A percentile compares a stretch with the other conserved stretches of the same genome.
phyloP scores from a whole-genome alignment of 1,139 yeast genomes.

The Blastobotrys petasosporus region DNA sequence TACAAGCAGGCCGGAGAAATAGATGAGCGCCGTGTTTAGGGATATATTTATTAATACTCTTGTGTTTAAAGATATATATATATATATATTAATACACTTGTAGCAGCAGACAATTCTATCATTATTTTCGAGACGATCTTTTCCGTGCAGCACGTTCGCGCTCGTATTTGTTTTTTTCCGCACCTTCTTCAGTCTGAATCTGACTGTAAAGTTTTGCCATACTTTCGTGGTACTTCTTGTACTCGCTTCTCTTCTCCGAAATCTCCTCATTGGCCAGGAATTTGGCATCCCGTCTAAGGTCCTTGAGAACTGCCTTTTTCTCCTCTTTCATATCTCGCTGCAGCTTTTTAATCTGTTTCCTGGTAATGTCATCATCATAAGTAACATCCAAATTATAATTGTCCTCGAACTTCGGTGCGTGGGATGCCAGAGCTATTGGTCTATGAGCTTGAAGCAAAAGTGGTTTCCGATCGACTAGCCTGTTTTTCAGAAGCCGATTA shows the following conservation, averaged over 20 bases:
- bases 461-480: slow-evolving; percentile 47
- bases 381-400: slow-evolving; percentile 94
- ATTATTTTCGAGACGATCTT: slow-evolving; percentile 21
- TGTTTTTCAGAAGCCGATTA: slow-evolving; percentile 41
- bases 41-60: not conserved
- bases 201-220: slow-evolving; percentile 83
- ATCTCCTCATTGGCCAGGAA: slow-evolving; percentile 85
- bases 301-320: slow-evolving; percentile 80
- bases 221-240: slow-evolving; percentile 79
- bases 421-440: slow-evolving; percentile 77
- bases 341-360: slow-evolving; percentile 79
- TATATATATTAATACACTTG: not conserved
- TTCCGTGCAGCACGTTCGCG: slow-evolving; percentile 70
- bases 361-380: slow-evolving; percentile 73
- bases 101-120: not conserved
- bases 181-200: slow-evolving; percentile 89
- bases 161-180: slow-evolving; percentile 86
- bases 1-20: slow-evolving; percentile 42
- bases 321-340: slow-evolving; percentile 85
- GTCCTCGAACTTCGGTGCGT: slow-evolving; percentile 90
- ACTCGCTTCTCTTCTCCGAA: slow-evolving; percentile 65
- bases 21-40: slow-evolving; percentile 10
- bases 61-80: not conserved
- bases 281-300: slow-evolving; percentile 80
- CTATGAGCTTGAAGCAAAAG: slow-evolving; percentile 81